Evolutionary conservation across 208 protist species (phyloP).

Genomic region (Trypanosoma boissoni): DNA sequence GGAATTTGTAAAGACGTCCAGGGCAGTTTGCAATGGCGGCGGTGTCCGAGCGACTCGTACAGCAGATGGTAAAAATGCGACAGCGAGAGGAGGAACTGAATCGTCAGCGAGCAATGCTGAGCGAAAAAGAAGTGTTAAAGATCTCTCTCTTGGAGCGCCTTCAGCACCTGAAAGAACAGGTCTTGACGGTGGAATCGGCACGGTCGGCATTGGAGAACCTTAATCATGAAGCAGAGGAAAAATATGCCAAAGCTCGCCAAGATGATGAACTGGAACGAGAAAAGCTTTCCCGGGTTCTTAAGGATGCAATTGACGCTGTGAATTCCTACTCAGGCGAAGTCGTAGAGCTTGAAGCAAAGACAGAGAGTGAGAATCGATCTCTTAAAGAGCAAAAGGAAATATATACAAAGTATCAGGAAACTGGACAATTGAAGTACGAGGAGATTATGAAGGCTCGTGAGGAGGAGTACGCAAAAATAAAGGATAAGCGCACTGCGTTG

Average conservation of each 20-base stretch:
- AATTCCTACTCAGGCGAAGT: constrained; percentile 42
- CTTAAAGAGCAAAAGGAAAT: constrained; percentile 63
- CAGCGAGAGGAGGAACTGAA: constrained; percentile 46
- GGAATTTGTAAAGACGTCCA: too few relatives aligned
- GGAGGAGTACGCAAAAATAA: constrained; percentile 40
- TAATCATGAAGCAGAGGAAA: constrained; percentile 40
- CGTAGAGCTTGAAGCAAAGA: constrained; percentile 34
- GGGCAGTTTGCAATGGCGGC: constrained; percentile 41
- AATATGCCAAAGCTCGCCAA: constrained; percentile 38
- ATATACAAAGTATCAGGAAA: constrained; percentile 39
- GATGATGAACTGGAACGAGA: constrained; percentile 41
- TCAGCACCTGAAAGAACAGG: constrained; percentile 20
- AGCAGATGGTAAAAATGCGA: constrained; percentile 49
- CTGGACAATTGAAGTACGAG: constrained; percentile 46
- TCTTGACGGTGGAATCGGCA: constrained; percentile 37
- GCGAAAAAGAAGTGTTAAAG: constrained; percentile 32
- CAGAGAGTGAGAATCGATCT: constrained; percentile 31
- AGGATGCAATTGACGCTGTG: constrained; percentile 38
- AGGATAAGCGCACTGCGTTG: constrained; percentile 35
- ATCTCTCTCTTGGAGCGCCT: constrained; percentile 31
- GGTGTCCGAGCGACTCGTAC: constrained; percentile 48
- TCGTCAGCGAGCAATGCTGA: constrained; percentile 31
- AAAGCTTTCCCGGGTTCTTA: constrained; percentile 36
- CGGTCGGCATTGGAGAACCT: constrained; percentile 40
- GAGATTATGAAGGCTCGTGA: constrained; percentile 47